These are phyloP conservation scores for Metschnikowia koreensis DNA, from an alignment of 805 yeast species.

Conservation along the genomic window DNA sequence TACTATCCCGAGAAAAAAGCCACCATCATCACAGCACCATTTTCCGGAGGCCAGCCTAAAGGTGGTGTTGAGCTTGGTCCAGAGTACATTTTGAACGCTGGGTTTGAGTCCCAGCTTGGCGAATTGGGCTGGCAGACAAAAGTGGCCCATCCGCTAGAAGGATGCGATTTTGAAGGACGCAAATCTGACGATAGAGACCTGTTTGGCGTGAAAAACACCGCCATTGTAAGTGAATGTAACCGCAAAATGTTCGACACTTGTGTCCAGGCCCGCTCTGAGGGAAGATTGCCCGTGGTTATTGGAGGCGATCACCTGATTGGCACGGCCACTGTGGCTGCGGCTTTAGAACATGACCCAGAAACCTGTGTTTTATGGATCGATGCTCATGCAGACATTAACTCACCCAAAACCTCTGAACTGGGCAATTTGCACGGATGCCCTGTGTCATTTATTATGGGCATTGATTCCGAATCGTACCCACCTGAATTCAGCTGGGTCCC, in stretches of 20 bases:
- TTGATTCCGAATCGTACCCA: slow-evolving; percentile 66
- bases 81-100: slow-evolving; percentile 68
- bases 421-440: slow-evolving; percentile 98
- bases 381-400: slow-evolving; percentile 97
- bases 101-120: slow-evolving; percentile 61
- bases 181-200: slow-evolving; percentile 45
- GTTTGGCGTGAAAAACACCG: slow-evolving; percentile 68
- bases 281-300: slow-evolving; percentile 70
- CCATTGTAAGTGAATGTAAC: slow-evolving; percentile 73
- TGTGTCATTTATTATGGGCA: slow-evolving; percentile 83
- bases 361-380: slow-evolving; percentile 94
- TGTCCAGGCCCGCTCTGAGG: slow-evolving; percentile 42
- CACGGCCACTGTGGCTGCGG: slow-evolving; percentile 87
- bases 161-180: slow-evolving; percentile 41
- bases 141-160: slow-evolving; percentile 53
- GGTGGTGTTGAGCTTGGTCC: slow-evolving; percentile 95
- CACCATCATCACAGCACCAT: slow-evolving; percentile 85
- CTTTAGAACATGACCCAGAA: slow-evolving; percentile 74
- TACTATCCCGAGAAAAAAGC: slow-evolving; percentile 54
- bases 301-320: slow-evolving; percentile 99
- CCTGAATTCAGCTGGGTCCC: slow-evolving; percentile 82
- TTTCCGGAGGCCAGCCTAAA: slow-evolving; percentile 93
- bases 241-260: slow-evolving; percentile 62
- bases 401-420: slow-evolving; percentile 75
- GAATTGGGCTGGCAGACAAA: slow-evolving; percentile 70